Base-by-base conservation (phyloP, 306 rosid genomes). In the peach (Prunus persica) region DNA sequence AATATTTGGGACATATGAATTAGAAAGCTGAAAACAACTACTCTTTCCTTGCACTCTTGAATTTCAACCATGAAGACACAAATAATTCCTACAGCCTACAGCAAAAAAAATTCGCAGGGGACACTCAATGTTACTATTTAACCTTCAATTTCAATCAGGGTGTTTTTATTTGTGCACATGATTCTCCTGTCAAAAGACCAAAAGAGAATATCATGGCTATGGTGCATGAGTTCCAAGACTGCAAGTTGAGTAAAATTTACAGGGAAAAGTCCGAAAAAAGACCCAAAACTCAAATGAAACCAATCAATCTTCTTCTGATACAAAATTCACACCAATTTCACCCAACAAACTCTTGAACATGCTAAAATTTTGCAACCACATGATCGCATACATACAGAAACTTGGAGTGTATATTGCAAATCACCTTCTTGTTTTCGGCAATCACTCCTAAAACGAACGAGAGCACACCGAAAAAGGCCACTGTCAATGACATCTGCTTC, bases 401-500 rank as follows among this genome's bases (percentile, higher is more conserved):
- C 27, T n/a, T n/a, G 62, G 14, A 51, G 38, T 12, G 3, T 11
- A 3, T 27, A 2, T 9, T 13, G 10, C 2, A 0, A 14, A 43
- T 49, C 75, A 84, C 91, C 88, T 87, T 84, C 71, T 77, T 87
- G 62, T 83, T 84, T 54, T 87, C 91, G 19, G 91, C 91, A 32
- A 84, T 12, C 24, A 84, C 62, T 11, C 87, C 91, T 58, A 87
- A 71, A 18, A 80, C 0, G 70, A 87, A 87, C 15, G 91, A 87
- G 15, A 79, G 22, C 2, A 76, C 38, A 43, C 88, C 90, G 4
- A 84, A 66, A 47, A 51, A 12, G 0, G 73, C 68, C 47, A 87
- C 88, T 55, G 51, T 41, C 30, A 68, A 6, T 32, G 90, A 67
- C 88, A 87, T 77, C 19, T 54, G 58, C 74, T 50, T 82, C 41